Evolutionary conservation across 1,284 basidiomycete genomes (phyloP), one percentile per base, ranked within the genome.

Genomic region (Cutaneotrichosporon cutaneum): DNA sequence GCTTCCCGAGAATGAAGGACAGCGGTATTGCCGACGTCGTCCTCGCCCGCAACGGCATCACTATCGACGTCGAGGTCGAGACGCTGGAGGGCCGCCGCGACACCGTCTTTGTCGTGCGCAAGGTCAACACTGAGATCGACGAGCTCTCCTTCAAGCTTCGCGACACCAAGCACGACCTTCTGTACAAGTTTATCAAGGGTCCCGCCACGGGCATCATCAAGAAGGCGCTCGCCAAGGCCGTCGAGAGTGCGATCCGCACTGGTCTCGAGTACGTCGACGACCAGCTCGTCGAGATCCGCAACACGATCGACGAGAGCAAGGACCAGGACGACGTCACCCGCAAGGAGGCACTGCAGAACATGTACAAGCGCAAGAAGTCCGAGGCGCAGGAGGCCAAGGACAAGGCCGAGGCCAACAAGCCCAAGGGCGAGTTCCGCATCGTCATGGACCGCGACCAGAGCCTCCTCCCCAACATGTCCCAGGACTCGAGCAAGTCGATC

Each of bases 1-100:
- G 79, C 39, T 81, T 76, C 75, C 79, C 78, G 54, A 74, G 89
- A 82, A 80, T 96, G 74, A 85, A 81, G 50, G 95, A 98, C 81
- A 88, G 87, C n/a, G 95, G 94, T 68, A 80, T 95, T 33, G 94
- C 94, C 22, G 95, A 98, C 76, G 88, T 98, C 11, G 77, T 94
- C 60, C 82, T 98, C 55, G 89, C 90, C 35, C 94, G 94, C 24
- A 78, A 81, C 70, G 82, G 82, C 72, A 80, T 82, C 66, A 75
- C 74, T 21, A 73, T 81, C 63, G 77, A 80, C 64, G 72, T 82
- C 56, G 77, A 80, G 68, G 57, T 82, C 58, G 79, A 81, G 72
- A 75, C 79, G n/a, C 69, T 77, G 58, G 66, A 72, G 59, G 71
- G 75, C 70, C 56, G 71, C 44, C 62, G 70, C 44, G 73, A 75